A percentile compares a stretch with the other conserved stretches of the same genome.
Evolutionary conservation across 176 grass and related monocot species (phyloP).

Genomic region (Bromus sterilis): DNA sequence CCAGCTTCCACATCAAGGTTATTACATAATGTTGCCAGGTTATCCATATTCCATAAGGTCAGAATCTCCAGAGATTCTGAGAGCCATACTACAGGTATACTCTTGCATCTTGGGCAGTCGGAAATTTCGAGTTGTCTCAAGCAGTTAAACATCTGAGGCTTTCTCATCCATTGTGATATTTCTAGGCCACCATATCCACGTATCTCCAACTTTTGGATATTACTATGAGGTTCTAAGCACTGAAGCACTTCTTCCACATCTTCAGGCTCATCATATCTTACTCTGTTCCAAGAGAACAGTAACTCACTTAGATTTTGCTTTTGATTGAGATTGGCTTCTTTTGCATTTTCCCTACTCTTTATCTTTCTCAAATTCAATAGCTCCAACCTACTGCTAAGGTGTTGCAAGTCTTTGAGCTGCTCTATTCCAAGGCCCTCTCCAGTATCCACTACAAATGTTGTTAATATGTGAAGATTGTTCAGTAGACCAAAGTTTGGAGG

Average conservation of each 20-base stretch:
- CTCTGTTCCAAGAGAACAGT: not conserved
- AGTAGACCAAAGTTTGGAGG: not conserved
- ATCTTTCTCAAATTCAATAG: not conserved
- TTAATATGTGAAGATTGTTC: not conserved
- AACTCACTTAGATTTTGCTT: not conserved
- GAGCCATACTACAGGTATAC: not conserved
- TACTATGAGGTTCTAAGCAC: not conserved
- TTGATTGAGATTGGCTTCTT: not conserved
- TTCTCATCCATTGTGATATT: not conserved
- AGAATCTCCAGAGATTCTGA: too few species aligned
- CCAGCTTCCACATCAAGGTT: too few species aligned
- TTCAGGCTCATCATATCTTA: not conserved
- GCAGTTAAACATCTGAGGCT: not conserved
- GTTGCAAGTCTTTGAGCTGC: not conserved
- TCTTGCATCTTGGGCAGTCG: not conserved
- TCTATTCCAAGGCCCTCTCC: not conserved
- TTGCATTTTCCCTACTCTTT: not conserved
- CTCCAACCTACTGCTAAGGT: not conserved
- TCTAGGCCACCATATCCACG: not conserved
- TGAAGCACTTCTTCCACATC: not conserved
- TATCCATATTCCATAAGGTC: too few species aligned
- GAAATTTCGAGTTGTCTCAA: not conserved
- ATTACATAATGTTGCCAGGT: too few species aligned
- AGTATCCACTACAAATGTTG: not conserved
- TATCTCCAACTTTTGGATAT: not conserved